Percentiles rank a stretch among this genome's conserved stretches.
Evolutionary conservation across 345 rosid species (phyloP).

Genomic region (Lepidium sativum): DNA sequence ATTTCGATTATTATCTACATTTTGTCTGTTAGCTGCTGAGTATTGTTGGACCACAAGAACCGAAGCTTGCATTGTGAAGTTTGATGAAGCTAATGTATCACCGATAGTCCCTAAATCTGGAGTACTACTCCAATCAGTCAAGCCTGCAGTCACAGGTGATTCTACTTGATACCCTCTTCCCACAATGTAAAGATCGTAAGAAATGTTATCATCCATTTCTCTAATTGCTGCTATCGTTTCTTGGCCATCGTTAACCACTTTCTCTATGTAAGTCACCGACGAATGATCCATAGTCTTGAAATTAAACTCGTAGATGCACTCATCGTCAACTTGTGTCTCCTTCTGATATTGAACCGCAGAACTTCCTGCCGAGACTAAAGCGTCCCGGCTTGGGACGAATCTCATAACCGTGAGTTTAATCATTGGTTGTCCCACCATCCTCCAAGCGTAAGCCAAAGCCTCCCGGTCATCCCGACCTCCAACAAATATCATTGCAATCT

Average conservation of each 20-base stretch:
- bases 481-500: conserved; percentile 33
- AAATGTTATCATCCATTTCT: conserved; percentile 24
- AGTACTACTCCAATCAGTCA: conserved; percentile 38
- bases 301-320: conserved; percentile 37
- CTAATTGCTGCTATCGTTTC: conserved; percentile 26
- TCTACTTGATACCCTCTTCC: conserved; percentile 40
- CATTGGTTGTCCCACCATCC: conserved; percentile 34
- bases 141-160: conserved; percentile 30
- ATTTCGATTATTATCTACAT: neutral
- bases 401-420: conserved; percentile 39
- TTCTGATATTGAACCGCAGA: neutral
- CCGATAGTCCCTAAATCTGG: conserved; percentile 58
- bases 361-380: neutral
- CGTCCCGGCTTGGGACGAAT: conserved; percentile 28
- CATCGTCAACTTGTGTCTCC: conserved; percentile 32
- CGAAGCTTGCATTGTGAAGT: conserved; percentile 40
- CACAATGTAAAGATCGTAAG: conserved; percentile 39
- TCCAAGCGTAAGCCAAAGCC: conserved; percentile 56
- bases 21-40: neutral
- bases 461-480: conserved; percentile 70
- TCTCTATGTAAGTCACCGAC: conserved; percentile 29
- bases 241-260: conserved; percentile 33
- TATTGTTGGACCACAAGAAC: conserved; percentile 60
- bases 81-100: conserved; percentile 35
- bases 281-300: conserved; percentile 27